A percentile compares a stretch with the other conserved stretches of the same genome.
Evolutionary conservation across 2,329 filamentous ascomycete species (phyloP).

Genomic region (Fonsecaea pugnacius): DNA sequence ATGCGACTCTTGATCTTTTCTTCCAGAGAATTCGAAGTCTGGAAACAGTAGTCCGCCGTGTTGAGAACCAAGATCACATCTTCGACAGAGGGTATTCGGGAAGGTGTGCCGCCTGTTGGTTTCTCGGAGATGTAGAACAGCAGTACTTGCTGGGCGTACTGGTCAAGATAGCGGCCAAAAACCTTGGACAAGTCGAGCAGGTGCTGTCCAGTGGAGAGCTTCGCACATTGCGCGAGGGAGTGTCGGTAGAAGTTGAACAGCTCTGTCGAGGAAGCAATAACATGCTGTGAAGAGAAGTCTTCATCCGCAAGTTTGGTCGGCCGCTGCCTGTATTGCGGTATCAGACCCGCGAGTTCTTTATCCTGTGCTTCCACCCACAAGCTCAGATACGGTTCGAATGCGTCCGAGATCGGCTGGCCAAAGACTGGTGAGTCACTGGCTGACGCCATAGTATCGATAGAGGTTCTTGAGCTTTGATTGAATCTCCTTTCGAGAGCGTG

Average conservation of each 20-base stretch:
- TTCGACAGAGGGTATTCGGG: constrained; percentile 61
- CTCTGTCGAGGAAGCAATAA: constrained; percentile 92
- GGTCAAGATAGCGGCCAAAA: constrained; percentile 90
- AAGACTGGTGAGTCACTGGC: constrained; percentile 79
- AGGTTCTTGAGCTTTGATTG: constrained; percentile 69
- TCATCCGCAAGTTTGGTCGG: constrained; percentile 81
- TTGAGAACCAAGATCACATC: constrained; percentile 87
- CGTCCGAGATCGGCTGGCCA: constrained; percentile 88
- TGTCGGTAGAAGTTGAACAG: constrained; percentile 97
- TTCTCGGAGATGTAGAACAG: constrained; percentile 71
- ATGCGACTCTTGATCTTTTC: constrained; percentile 92
- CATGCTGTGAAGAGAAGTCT: constrained; percentile 86
- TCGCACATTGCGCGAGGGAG: constrained; percentile 90
- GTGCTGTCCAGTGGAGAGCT: constrained; percentile 87
- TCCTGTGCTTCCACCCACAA: constrained; percentile 98
- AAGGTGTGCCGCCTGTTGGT: constrained; percentile 59
- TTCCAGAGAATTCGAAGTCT: constrained; percentile 88
- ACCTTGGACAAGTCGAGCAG: constrained; percentile 82
- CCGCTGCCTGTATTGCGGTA: constrained; percentile 85
- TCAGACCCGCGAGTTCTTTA: constrained; percentile 78
- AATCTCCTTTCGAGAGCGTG: constrained; percentile 87
- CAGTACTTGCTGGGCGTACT: constrained; percentile 92
- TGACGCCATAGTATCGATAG: constrained; percentile 86
- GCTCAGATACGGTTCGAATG: constrained; percentile 95
- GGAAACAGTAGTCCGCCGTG: constrained; percentile 96